Evolutionary conservation across 345 rosid genomes (phyloP).

Genomic region (Raphanus raphanistrum): DNA sequence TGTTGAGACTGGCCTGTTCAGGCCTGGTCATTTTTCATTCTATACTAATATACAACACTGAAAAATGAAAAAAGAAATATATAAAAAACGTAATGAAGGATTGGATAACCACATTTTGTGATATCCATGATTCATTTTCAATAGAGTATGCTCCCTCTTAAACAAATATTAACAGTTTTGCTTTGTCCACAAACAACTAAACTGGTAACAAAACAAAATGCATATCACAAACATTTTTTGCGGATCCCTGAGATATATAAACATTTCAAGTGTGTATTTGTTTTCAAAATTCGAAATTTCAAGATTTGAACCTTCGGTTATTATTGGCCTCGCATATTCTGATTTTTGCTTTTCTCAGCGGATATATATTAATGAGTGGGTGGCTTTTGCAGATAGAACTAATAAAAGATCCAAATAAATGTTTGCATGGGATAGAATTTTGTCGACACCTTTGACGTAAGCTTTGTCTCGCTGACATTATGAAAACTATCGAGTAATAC

Average conservation of each 20-base stretch:
- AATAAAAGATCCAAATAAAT: background rate
- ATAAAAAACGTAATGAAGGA: background rate
- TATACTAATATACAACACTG: too few species aligned
- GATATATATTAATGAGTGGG: conserved; percentile 18
- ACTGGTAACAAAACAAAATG: background rate
- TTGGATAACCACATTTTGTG: background rate
- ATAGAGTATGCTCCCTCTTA: background rate
- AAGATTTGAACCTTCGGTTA: conserved; percentile 13
- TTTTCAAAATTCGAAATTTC: conserved; percentile 21
- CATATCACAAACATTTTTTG: background rate
- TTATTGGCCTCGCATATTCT: background rate
- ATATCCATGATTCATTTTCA: background rate
- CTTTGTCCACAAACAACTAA: background rate
- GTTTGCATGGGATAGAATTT: conserved; percentile 22
- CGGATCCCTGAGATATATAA: background rate
- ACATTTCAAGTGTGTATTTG: background rate
- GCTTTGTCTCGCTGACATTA: conserved; percentile 24
- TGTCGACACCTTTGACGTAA: conserved; percentile 34
- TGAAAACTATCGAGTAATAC: background rate
- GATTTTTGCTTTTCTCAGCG: background rate
- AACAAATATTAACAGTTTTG: background rate
- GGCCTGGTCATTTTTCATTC: too few species aligned
- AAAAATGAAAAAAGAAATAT: background rate
- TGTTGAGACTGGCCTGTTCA: too few species aligned
- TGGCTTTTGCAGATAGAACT: conserved; percentile 29